Evolutionary conservation across 352 stramenopile species (phyloP).

Genomic region (Globisporangium barbulae): DNA sequence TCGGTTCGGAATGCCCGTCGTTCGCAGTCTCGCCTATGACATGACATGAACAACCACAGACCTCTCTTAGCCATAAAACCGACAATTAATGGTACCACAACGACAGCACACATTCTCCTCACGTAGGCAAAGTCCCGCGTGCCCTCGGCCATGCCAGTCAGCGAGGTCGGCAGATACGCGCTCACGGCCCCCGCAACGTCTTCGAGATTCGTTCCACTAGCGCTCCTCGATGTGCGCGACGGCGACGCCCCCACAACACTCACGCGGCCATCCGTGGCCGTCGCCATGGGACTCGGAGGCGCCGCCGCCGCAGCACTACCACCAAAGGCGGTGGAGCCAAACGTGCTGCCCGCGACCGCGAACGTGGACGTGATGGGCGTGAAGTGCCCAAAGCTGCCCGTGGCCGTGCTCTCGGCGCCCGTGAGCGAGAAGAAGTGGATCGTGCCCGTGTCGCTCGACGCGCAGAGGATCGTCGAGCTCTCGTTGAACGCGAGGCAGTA

Average conservation of each 20-base stretch:
- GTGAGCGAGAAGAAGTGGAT: constrained; percentile 94
- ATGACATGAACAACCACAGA: constrained; percentile 8
- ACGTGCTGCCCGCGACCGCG: constrained; percentile 60
- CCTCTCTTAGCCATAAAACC: not conserved
- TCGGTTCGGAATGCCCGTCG: constrained; percentile 65
- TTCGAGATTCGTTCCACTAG: constrained; percentile 50
- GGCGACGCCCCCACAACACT: constrained; percentile 8
- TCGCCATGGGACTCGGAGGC: constrained; percentile 7
- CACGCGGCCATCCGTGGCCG: not conserved
- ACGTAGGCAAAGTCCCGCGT: constrained; percentile 88
- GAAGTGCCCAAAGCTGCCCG: constrained; percentile 78
- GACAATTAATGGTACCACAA: not conserved
- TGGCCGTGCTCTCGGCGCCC: constrained; percentile 62
- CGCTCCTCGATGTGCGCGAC: constrained; percentile 27
- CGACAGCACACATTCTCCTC: constrained; percentile 1
- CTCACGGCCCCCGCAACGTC: constrained; percentile 68
- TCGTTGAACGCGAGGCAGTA: constrained; percentile 96
- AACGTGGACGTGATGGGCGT: constrained; percentile 71
- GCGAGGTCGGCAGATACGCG: constrained; percentile 68
- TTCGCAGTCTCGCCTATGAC: constrained; percentile 61
- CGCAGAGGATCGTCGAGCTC: constrained; percentile 91
- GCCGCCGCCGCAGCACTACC: not conserved
- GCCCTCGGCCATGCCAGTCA: constrained; percentile 80
- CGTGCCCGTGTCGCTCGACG: constrained; percentile 95
- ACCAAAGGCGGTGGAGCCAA: constrained; percentile 50